Conservation (phyloP, 805 yeast species). For the Saccharomycopsis capsularis region DNA sequence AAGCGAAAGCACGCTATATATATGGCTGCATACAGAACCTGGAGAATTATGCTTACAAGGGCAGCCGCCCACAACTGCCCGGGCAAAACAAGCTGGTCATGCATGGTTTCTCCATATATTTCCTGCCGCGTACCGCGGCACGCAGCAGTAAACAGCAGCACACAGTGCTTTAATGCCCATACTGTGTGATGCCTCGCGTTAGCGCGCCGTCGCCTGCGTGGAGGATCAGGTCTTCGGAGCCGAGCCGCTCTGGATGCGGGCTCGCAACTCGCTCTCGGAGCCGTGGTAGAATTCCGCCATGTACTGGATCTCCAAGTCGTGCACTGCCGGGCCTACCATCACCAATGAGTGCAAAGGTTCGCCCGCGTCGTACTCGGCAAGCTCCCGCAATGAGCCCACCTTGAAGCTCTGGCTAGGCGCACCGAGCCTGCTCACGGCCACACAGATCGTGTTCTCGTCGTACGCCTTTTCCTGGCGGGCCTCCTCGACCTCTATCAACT, state of each 20-base stretch:
- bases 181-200: no score
- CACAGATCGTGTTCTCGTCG: constrained; percentile 83
- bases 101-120: neutral
- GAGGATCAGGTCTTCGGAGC: neutral
- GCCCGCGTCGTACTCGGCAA: constrained; percentile 82
- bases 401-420: constrained; percentile 75
- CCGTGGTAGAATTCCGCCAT: constrained; percentile 69
- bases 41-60: no score
- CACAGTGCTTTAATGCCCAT: neutral
- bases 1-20: no score
- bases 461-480: constrained; percentile 69
- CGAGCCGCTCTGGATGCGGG: neutral
- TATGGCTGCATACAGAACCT: no score
- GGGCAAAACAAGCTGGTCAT: neutral
- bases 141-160: neutral
- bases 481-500: constrained; percentile 83
- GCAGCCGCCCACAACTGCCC: neutral
- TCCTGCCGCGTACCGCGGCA: neutral
- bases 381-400: constrained; percentile 75
- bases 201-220: neutral
- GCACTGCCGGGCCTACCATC: constrained; percentile 88
- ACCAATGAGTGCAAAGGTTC: constrained; percentile 91
- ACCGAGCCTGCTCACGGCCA: constrained; percentile 88
- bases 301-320: constrained; percentile 85
- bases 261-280: constrained; percentile 35